Conservation (phyloP, 176 grass and related monocot species). For the Aegilops longissima region DNA sequence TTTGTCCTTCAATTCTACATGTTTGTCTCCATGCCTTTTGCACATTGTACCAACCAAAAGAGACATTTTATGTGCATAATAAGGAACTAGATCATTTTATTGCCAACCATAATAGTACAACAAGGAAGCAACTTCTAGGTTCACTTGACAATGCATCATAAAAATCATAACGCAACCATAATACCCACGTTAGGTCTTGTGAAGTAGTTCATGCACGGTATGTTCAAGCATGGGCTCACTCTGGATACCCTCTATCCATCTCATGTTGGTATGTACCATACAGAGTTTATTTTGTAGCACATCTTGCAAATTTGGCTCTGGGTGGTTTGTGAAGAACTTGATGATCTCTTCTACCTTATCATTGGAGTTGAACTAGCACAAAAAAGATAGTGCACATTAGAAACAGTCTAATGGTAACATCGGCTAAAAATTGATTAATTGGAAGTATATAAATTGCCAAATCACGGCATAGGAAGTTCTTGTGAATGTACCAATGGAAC, state of each 20-base stretch:
- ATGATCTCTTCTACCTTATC: constrained; percentile 66
- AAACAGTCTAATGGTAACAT: not conserved
- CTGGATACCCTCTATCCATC: constrained; percentile 56
- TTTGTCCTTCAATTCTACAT: not conserved
- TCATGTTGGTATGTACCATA: constrained; percentile 38
- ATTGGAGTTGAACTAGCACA: constrained; percentile 52
- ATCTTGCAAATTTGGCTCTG: constrained; percentile 41
- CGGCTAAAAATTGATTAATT: not conserved
- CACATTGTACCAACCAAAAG: not conserved
- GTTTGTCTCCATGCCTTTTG: not conserved
- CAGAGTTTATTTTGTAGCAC: constrained; percentile 52
- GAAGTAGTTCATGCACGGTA: constrained; percentile 42
- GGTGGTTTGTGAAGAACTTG: constrained; percentile 45
- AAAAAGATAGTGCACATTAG: not conserved
- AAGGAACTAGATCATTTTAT: constrained; percentile 3
- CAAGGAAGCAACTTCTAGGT: too few relatives aligned
- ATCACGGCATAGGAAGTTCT: not conserved
- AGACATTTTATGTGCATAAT: not conserved
- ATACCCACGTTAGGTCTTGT: not conserved
- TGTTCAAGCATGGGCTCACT: constrained; percentile 41
- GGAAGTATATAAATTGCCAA: not conserved
- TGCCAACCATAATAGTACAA: not conserved
- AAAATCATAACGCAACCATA: not conserved
- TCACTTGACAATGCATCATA: not conserved
- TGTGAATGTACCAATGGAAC: not conserved